These are phyloP conservation scores for Cucurbita ficifolia DNA, from an alignment of 306 rosid genomes.

Conservation along the genomic window DNA sequence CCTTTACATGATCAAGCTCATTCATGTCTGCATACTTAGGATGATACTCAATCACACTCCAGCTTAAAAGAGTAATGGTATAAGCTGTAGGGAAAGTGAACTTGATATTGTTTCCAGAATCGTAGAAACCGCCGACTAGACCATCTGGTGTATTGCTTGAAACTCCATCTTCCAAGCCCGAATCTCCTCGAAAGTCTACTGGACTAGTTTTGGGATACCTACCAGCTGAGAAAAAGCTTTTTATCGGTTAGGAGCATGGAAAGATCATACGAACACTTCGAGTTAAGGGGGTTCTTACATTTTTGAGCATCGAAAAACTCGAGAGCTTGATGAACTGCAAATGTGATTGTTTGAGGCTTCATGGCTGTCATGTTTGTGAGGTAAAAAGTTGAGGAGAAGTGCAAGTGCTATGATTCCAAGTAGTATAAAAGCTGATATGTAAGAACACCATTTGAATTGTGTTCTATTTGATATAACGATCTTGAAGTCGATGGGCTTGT, in stretches of 20 bases:
- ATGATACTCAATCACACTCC: constrained; percentile 69
- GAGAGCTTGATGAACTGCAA: constrained; percentile 58
- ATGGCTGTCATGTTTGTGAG: constrained; percentile 25
- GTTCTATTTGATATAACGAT: constrained; percentile 37
- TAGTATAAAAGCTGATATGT: constrained; percentile 13
- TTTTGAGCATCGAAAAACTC: constrained; percentile 70
- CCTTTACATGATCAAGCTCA: constrained; percentile 68
- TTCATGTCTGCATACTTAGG: constrained; percentile 42
- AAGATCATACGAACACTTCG: not conserved
- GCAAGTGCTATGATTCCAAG: constrained; percentile 22
- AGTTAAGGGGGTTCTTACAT: constrained; percentile 22
- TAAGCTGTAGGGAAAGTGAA: constrained; percentile 76
- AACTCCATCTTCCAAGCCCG: constrained; percentile 55
- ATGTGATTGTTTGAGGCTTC: constrained; percentile 32
- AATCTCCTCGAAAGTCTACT: constrained; percentile 56
- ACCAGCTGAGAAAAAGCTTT: constrained; percentile 37
- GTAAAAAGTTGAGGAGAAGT: constrained; percentile 29
- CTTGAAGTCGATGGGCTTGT: constrained; percentile 37
- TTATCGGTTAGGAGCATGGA: not conserved
- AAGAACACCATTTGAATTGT: constrained; percentile 27
- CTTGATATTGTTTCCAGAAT: constrained; percentile 76
- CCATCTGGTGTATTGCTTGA: constrained; percentile 9
- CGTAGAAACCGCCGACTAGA: constrained; percentile 77
- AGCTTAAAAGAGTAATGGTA: constrained; percentile 63
- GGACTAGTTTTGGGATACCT: constrained; percentile 38